These are phyloP conservation scores for Gymnopilus dilepis DNA, from an alignment of 768 basidiomycete genomes.

Conservation along the genomic window DNA sequence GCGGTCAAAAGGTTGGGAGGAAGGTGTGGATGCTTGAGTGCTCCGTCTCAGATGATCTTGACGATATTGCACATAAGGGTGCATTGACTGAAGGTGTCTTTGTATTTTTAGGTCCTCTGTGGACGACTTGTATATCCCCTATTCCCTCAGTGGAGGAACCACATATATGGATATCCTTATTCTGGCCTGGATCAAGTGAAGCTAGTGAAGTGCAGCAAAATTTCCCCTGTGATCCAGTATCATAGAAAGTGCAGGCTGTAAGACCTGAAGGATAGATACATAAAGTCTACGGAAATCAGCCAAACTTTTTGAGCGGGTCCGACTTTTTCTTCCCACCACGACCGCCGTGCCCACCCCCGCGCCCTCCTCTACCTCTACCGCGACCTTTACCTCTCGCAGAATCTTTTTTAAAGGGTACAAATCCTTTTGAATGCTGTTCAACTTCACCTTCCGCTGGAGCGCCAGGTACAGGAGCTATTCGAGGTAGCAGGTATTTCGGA, in stretches of 20 bases:
- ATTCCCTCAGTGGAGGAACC: background rate
- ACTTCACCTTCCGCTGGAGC: constrained; percentile 35
- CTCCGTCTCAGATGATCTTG: background rate
- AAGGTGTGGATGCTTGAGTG: constrained; percentile 40
- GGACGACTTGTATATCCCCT: background rate
- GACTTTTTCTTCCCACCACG: constrained; percentile 72
- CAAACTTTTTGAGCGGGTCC: constrained; percentile 84
- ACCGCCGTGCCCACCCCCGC: constrained; percentile 53
- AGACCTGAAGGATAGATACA: background rate
- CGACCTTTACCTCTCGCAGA: constrained; percentile 56
- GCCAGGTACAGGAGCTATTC: constrained; percentile 65
- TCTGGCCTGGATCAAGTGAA: background rate
- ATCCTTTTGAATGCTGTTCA: constrained; percentile 49
- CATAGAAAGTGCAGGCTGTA: too few relatives aligned
- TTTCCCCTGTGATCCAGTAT: too few relatives aligned
- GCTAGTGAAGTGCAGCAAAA: background rate
- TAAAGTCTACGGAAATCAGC: constrained; percentile 31
- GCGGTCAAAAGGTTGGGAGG: constrained; percentile 83
- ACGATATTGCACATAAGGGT: background rate
- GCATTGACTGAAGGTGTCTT: background rate
- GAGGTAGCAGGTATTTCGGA: constrained; percentile 90
- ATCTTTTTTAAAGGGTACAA: constrained; percentile 78
- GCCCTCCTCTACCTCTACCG: constrained; percentile 59
- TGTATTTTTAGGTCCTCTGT: background rate
- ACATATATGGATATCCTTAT: too few relatives aligned